Conservation (phyloP, 2,329 filamentous ascomycete species). For the Akanthomyces muscarius region DNA sequence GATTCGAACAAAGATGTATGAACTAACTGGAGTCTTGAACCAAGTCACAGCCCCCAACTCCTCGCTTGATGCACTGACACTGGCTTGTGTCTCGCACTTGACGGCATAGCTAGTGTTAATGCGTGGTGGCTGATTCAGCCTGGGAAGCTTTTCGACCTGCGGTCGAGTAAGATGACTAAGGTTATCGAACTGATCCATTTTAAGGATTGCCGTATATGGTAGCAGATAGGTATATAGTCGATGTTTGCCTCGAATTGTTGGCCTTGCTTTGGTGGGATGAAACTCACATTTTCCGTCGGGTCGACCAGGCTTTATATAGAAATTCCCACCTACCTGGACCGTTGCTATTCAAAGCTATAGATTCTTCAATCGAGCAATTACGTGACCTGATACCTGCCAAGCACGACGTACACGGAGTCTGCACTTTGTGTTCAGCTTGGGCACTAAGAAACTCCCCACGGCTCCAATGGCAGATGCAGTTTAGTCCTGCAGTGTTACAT, state of each 20-base stretch:
- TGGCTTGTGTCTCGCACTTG: not conserved
- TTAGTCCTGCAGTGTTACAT: not conserved
- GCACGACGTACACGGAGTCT: not conserved
- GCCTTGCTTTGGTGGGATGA: not conserved
- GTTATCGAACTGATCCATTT: not conserved
- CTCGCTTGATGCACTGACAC: not conserved
- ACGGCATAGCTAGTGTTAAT: not conserved
- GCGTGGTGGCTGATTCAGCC: not conserved
- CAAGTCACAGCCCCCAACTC: not conserved
- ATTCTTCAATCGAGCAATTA: no score
- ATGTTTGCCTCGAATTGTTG: no score
- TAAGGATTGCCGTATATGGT: not conserved
- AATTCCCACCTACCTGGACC: no score
- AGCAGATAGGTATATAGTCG: not conserved
- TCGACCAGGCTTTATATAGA: not conserved
- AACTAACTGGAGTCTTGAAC: not conserved
- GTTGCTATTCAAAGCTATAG: no score
- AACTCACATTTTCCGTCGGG: not conserved
- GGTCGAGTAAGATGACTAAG: not conserved
- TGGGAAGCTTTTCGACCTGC: not conserved
- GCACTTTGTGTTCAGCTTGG: not conserved
- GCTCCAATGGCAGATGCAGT: not conserved
- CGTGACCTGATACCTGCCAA: no score
- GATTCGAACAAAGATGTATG: not conserved
- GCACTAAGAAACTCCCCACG: not conserved